Evolutionary conservation across 345 rosid species (phyloP).

Genomic region (Sisymbrium irio): DNA sequence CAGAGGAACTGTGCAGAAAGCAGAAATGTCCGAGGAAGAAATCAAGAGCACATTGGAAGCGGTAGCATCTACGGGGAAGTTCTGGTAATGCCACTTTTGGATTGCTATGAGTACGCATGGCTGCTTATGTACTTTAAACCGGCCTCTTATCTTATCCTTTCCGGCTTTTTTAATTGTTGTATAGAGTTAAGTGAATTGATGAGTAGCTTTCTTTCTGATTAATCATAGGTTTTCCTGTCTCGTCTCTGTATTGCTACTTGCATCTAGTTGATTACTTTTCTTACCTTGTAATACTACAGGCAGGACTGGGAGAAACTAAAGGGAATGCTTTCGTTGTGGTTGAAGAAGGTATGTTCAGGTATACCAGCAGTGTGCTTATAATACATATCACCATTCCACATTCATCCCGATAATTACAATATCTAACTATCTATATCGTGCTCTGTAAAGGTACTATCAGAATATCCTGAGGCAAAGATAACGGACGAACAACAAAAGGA

Average conservation of each 20-base stretch:
- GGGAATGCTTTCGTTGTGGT: conserved; percentile 65
- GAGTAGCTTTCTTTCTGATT: neutral
- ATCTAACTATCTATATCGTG: conserved; percentile 28
- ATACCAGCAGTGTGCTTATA: conserved; percentile 38
- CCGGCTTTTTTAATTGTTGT: neutral
- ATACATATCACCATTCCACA: neutral
- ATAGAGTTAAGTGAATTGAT: neutral
- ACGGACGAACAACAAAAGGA: conserved; percentile 56
- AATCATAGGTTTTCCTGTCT: neutral
- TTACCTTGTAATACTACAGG: conserved; percentile 43
- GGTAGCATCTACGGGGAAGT: conserved; percentile 74
- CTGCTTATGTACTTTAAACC: neutral
- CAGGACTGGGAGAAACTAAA: conserved; percentile 84
- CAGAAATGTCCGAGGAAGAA: conserved; percentile 47
- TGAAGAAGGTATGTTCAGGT: conserved; percentile 98
- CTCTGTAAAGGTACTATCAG: conserved; percentile 61
- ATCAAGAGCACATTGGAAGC: conserved; percentile 47
- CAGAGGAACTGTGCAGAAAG: conserved; percentile 39
- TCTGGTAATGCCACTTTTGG: conserved; percentile 45
- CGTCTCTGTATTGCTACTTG: neutral
- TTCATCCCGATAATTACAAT: conserved; percentile 1
- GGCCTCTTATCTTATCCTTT: neutral
- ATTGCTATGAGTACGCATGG: neutral
- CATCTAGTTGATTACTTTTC: neutral
- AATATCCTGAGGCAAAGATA: conserved; percentile 82